phyloP scores from a whole-genome alignment of 768 basidiomycete species.

The Russula ochroleuca region DNA sequence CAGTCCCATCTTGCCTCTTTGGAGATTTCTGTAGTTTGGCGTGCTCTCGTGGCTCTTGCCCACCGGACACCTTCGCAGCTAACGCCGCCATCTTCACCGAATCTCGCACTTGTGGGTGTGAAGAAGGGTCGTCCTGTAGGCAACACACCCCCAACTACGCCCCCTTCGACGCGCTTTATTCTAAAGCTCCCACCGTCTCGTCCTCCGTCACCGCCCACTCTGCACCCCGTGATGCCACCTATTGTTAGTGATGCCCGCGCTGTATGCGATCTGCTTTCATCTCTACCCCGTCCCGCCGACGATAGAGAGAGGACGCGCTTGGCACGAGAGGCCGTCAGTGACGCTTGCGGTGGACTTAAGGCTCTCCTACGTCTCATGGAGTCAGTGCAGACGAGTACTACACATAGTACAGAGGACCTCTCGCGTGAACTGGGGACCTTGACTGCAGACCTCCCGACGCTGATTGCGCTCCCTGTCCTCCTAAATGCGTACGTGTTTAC shows the following conservation, averaged over 20 bases:
- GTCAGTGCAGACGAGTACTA: conserved; percentile 29
- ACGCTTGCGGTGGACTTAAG: conserved; percentile 63
- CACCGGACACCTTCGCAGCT: conserved; percentile 46
- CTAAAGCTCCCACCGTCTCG: conserved; percentile 65
- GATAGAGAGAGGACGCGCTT: conserved; percentile 47
- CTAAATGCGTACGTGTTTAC: conserved; percentile 43
- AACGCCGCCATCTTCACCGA: conserved; percentile 41
- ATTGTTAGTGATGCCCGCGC: conserved; percentile 56
- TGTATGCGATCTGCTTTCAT: conserved; percentile 55
- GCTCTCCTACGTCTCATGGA: conserved; percentile 57
- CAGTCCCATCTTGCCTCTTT: conserved; percentile 64
- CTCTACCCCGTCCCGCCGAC: conserved; percentile 57
- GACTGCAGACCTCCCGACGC: conserved; percentile 63
- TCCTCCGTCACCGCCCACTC: conserved; percentile 55
- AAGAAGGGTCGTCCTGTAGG: conserved; percentile 34
- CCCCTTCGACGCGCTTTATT: conserved; percentile 54
- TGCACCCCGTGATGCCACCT: conserved; percentile 36
- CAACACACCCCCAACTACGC: conserved; percentile 52
- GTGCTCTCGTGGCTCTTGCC: conserved; percentile 63
- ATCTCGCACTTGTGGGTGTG: conserved; percentile 31
- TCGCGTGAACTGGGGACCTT: conserved; percentile 46
- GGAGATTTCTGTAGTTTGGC: conserved; percentile 72
- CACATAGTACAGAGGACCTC: conserved; percentile 30
- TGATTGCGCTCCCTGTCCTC: conserved; percentile 68
- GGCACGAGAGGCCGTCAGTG: conserved; percentile 78